These are phyloP conservation scores for Salvia miltiorrhiza DNA, from an alignment of 257 asterid genomes.

Conservation along the genomic window DNA sequence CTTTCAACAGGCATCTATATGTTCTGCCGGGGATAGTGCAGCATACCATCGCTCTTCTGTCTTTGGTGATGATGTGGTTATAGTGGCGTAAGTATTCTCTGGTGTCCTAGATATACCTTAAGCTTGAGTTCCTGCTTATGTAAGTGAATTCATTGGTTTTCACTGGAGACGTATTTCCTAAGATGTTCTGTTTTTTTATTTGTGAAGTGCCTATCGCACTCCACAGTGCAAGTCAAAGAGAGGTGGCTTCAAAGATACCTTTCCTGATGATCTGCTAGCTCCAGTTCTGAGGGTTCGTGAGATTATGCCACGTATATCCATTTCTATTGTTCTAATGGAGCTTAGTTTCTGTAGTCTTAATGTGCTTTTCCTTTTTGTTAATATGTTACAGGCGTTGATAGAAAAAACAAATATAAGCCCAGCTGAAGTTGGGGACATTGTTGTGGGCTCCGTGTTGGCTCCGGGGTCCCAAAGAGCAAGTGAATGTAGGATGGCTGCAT, in stretches of 20 bases:
- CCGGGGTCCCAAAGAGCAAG: slow-evolving; percentile 98
- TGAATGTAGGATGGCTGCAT: slow-evolving; percentile 99
- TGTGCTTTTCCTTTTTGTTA: neutral
- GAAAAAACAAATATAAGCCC: slow-evolving; percentile 83
- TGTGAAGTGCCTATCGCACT: slow-evolving; percentile 83
- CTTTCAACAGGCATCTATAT: slow-evolving; percentile 66
- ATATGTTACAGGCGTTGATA: slow-evolving; percentile 52
- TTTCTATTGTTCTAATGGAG: slow-evolving; percentile 19
- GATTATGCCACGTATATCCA: neutral
- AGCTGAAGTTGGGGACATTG: slow-evolving; percentile 93
- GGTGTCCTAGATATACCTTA: slow-evolving; percentile 3
- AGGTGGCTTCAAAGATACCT: slow-evolving; percentile 97
- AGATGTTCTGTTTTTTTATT: slow-evolving; percentile 16
- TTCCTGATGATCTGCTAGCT: slow-evolving; percentile 92
- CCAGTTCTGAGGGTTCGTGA: slow-evolving; percentile 76
- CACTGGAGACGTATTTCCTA: neutral
- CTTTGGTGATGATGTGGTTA: slow-evolving; percentile 93
- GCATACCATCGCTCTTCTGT: slow-evolving; percentile 84
- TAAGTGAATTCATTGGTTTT: neutral
- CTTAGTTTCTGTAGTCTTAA: neutral
- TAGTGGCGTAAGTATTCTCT: slow-evolving; percentile 82
- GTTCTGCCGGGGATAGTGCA: slow-evolving; percentile 95
- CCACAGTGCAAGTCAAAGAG: slow-evolving; percentile 91
- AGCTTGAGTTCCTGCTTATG: neutral
- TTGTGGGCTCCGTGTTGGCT: slow-evolving; percentile 94